A percentile compares a stretch with the other conserved stretches of the same genome.
phyloP scores from a whole-genome alignment of 495 filamentous ascomycete genomes.

The Hypomontagnella submonticulosa region DNA sequence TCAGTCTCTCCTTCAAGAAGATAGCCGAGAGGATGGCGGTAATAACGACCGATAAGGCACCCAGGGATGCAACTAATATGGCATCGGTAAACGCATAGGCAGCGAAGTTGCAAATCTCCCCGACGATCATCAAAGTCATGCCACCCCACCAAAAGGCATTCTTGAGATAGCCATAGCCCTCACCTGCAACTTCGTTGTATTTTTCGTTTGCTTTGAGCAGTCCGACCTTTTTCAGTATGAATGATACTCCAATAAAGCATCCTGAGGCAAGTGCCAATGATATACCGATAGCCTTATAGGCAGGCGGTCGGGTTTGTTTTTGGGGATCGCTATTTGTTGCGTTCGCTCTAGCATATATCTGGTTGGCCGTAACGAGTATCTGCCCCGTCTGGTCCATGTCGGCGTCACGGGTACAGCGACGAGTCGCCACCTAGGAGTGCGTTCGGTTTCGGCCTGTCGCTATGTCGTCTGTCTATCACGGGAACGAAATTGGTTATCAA shows the following conservation, averaged over 20 bases:
- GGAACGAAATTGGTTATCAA: neutral
- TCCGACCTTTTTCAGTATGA: slow-evolving; percentile 94
- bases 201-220: slow-evolving; percentile 93
- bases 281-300: slow-evolving; percentile 90
- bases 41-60: slow-evolving; percentile 94
- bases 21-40: slow-evolving; percentile 94
- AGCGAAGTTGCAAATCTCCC: slow-evolving; percentile 97
- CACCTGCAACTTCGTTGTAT: slow-evolving; percentile 94
- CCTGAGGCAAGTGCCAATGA: slow-evolving; percentile 88
- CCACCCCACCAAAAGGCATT: slow-evolving; percentile 95
- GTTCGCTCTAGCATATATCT: slow-evolving; percentile 56
- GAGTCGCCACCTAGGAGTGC: slow-evolving; percentile 17
- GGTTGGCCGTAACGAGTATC: slow-evolving; percentile 53
- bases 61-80: slow-evolving; percentile 93
- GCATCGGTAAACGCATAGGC: slow-evolving; percentile 98
- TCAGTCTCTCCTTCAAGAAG: slow-evolving; percentile 94
- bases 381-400: slow-evolving; percentile 56
- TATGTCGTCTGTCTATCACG: slow-evolving; percentile 17
- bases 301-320: slow-evolving; percentile 50
- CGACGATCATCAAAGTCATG: slow-evolving; percentile 97
- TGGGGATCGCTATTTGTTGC: slow-evolving; percentile 36
- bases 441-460: slow-evolving; percentile 9
- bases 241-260: slow-evolving; percentile 93
- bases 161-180: slow-evolving; percentile 98
- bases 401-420: slow-evolving; percentile 29